Base-by-base conservation (phyloP, 176 grass and related monocot species). In the Secale cereale region DNA sequence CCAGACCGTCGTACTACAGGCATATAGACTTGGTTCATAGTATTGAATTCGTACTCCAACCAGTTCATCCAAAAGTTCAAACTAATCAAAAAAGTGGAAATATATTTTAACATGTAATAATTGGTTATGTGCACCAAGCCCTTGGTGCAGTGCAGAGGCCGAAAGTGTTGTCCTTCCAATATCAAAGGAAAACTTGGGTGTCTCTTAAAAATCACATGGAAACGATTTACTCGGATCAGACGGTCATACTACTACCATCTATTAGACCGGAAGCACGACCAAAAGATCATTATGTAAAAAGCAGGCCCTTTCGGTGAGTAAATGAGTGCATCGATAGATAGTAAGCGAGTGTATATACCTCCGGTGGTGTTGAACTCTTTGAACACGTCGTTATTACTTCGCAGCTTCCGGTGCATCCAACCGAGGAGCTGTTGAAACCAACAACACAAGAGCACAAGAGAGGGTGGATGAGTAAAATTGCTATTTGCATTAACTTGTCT, bases 361-460 rank as follows among this genome's bases (percentile, higher is more conserved):
- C 83, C 88, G 50, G 61, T 17, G n/a, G 52, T 33, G n/a, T 35
- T 67, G 67, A 84, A 92, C 22, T 95, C 96, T 83, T 95, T 95
- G 45, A 95, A 86, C 5, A 83, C 91, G 63, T 99, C 97, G 74
- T 91, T 82, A 84, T 82, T 89, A 37, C 87, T 94, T 75, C 93
- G 89, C 48, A 99, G 78, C 59, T 94, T 99, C 2, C 93, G 88
- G 74, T 99, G 97, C 97, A 99, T 99, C 97, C 97, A 99, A 82
- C 91, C 97, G 3, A 96, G 86, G 54, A 99, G 78, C 97, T 99
- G 87, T 41, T 41, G 9, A 76, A 20, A 85, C 16, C 33, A 74
- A 74, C 22, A 48, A 52, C n/a, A 89, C 6, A 23, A 8, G 40
- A 41, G 9, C 36, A 39, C 36, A 54, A 67, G 22, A 67, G 22